Base-by-base conservation (phyloP, 805 yeast genomes). In the Metschnikowia noctiluminum region DNA sequence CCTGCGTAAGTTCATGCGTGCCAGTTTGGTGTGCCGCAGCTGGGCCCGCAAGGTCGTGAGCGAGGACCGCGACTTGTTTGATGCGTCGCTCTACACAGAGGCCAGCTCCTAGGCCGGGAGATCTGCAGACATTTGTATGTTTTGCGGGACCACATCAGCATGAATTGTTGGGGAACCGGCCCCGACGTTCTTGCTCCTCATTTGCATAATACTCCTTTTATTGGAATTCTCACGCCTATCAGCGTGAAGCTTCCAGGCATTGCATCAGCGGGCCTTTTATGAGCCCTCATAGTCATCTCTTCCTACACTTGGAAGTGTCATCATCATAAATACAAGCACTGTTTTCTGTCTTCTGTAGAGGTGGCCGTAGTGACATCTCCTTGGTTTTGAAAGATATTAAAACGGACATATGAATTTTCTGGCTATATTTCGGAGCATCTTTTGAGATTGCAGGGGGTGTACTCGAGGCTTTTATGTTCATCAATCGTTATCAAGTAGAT, bases 1-100 rank as follows among this genome's bases (percentile, higher is more conserved):
- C 42, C 81, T 94, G 31, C 82, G 89, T 63, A 85, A 87, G 65
- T 90, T 85, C 63, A 81, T 94, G 85, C 88, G 89, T 67, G 94
- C 90, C 28, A 82, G 89, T 49, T 79, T 86, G 15, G 74, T 85
- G 49, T 85, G 94, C 53, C 79, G 92, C 63, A 87, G 85, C 64
- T 87, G 94, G 94, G 94, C 91, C 26, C 81, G 84, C 62, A 78
- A 81, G 59, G 69, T 78, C 46, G 68, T 69, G 38, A 61, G 71
- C 38, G 82, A 78, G 51, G 74, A 77, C 43, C 76, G 70, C 53
- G 60, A 55, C 34, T 55, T 59, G 34, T 70, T 72, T 51, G 73
- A 69, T 80, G 42, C 48, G n/a, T 38, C 45, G 31, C 50, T 55
- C 35, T 42, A 47, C 42, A 56, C 59, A 3, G 53, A 51, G 28